phyloP scores from a whole-genome alignment of 805 yeast species.

The Nakazawaea ishiwadae region DNA sequence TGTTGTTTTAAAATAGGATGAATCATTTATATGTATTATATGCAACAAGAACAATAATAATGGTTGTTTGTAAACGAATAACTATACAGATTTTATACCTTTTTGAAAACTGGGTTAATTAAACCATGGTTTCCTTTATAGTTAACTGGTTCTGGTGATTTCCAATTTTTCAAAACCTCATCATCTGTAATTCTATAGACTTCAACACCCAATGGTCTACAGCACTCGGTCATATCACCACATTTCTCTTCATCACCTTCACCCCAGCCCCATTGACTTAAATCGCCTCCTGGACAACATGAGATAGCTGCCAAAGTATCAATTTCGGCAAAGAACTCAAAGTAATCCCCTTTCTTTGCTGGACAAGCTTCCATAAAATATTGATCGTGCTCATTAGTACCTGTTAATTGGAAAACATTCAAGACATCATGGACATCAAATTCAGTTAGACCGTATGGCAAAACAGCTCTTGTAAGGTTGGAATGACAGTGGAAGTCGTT shows the following conservation, averaged over 20 bases:
- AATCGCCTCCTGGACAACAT: slow-evolving; percentile 70
- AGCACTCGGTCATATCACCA: slow-evolving; percentile 54
- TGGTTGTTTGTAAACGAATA: too few relatives aligned
- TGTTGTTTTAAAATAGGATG: too few relatives aligned
- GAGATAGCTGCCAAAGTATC: slow-evolving; percentile 60
- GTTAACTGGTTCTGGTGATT: slow-evolving; percentile 42
- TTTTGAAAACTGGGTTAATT: slow-evolving; percentile 18
- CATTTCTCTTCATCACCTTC: slow-evolving; percentile 41
- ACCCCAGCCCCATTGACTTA: slow-evolving; percentile 70
- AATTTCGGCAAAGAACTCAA: slow-evolving; percentile 64
- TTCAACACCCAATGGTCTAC: slow-evolving; percentile 61
- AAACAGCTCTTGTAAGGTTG: slow-evolving; percentile 53
- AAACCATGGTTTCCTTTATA: slow-evolving; percentile 59
- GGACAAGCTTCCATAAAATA: slow-evolving; percentile 72
- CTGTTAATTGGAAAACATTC: slow-evolving; percentile 67
- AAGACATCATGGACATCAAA: slow-evolving; percentile 66
- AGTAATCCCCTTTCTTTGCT: slow-evolving; percentile 52
- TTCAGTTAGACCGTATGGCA: slow-evolving; percentile 59
- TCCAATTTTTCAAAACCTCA: slow-evolving; percentile 43
- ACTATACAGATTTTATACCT: too few relatives aligned
- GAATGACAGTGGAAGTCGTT: slow-evolving; percentile 67
- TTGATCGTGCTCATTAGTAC: slow-evolving; percentile 59
- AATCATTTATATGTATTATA: too few relatives aligned
- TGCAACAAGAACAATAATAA: too few relatives aligned
- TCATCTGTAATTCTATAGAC: slow-evolving; percentile 50